Base-by-base conservation (phyloP, 75 land plant genomes). In the Cupressus sempervirens region DNA sequence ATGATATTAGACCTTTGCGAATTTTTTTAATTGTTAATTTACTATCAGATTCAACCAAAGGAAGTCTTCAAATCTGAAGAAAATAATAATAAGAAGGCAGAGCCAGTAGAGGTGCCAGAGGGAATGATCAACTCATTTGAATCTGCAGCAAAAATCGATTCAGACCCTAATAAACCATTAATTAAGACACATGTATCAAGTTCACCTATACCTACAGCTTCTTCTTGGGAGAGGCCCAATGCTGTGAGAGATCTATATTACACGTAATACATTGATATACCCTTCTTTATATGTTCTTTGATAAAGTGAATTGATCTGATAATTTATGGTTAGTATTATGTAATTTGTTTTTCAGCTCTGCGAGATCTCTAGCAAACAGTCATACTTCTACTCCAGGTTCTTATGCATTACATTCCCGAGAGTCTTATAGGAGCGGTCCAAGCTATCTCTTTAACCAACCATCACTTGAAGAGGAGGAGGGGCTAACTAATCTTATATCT, bases 331-430 rank as follows among this genome's bases (percentile, higher is more conserved):
- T 50, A 67, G 0, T 40, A 46, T 29, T 6, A 52, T 80, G 0
- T 5, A 88, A 54, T 50, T 23, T 62, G 7, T 34, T 76, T 56
- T 45, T 46, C 92, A 96, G 98, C 88, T 96, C 98, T 65, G 98
- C 98, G 62, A 89, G 98, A 81, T 96, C 95, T 82, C 85, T 96
- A 54, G 87, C 94, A 65, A 88, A 85, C 58, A 93, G 95, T 81
- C 87, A 88, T 26, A 91, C 90, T 5, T 94, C 98, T 48, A 83
- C 92, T 40, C 68, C 84, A 0, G 93, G 94, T 36, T 93, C 91
- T 53, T 90, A 87, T 53, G 20, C 75, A 7, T 3, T 77, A 43
- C 67, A 62, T 1, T 80, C 83, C 7, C 84, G 83, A 5, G 82
- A 90, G 54, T 52, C 67, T 67, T 30, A 84, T 9, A n/a, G 62